A percentile compares a stretch with the other conserved stretches of the same genome.
Evolutionary conservation across 192 early-diverging fungal genomes (phyloP).

Genomic region (Backusella mclennaniae): DNA sequence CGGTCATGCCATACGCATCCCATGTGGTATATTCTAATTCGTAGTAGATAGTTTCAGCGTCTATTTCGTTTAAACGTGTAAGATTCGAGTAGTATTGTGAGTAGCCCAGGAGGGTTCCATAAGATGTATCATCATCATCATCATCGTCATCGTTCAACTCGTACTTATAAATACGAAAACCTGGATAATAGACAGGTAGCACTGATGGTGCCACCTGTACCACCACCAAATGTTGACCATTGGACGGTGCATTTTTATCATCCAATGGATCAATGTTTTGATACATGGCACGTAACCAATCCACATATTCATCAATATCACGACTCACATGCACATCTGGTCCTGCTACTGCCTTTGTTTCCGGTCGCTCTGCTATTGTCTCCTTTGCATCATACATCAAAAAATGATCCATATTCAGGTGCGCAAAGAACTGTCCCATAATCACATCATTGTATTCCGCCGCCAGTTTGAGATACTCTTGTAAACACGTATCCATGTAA

Average conservation of each 20-base stretch:
- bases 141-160: conserved; percentile 13
- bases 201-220: conserved; percentile 56
- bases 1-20: conserved; percentile 43
- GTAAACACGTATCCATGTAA: conserved; percentile 39
- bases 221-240: conserved; percentile 23
- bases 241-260: not conserved
- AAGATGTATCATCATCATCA: not conserved
- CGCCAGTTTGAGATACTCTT: conserved; percentile 36
- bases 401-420: conserved; percentile 66
- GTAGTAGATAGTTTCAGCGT: conserved; percentile 26
- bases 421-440: conserved; percentile 67
- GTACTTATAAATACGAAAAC: conserved; percentile 59
- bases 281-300: conserved; percentile 1
- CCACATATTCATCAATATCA: conserved; percentile 24
- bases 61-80: not conserved
- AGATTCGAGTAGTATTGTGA: conserved; percentile 42
- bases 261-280: conserved; percentile 4
- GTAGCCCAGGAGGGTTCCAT: conserved; percentile 29
- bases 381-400: conserved; percentile 11
- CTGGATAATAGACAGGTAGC: conserved; percentile 60
- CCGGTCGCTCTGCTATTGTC: not conserved
- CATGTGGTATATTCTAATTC: conserved; percentile 45
- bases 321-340: conserved; percentile 24
- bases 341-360: no score
- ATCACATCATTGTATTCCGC: conserved; percentile 48